Evolutionary conservation across 495 filamentous ascomycete species (phyloP).

Genomic region (Entonaema liquescens): DNA sequence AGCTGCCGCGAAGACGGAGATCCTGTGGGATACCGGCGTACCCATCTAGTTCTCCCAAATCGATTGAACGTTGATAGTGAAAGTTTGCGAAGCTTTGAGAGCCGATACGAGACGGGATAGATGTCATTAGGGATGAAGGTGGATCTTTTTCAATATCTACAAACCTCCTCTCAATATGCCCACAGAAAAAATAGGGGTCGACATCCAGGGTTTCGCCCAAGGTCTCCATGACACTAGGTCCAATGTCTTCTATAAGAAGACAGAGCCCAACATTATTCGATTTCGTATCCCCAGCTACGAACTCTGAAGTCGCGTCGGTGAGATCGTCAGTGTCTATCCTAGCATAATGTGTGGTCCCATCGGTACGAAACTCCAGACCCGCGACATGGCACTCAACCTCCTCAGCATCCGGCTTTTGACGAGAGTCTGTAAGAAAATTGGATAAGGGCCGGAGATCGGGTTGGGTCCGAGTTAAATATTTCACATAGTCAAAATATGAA

Average conservation of each 20-base stretch:
- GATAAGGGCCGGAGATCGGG: neutral
- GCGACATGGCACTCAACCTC: neutral
- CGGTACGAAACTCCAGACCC: constrained; percentile 5
- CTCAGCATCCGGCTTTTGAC: neutral
- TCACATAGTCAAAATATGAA: constrained; percentile 6
- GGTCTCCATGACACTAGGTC: neutral
- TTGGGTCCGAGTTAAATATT: neutral
- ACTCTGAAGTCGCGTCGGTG: neutral
- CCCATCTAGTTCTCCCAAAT: constrained; percentile 9
- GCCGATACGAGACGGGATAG: constrained; percentile 7
- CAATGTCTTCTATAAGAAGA: constrained; percentile 14
- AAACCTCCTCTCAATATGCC: constrained; percentile 10
- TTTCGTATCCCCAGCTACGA: neutral
- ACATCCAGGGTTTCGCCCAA: constrained; percentile 12
- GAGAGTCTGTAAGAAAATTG: neutral
- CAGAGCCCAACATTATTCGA: neutral
- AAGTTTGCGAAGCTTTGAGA: constrained; percentile 7
- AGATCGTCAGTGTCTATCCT: neutral
- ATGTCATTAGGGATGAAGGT: constrained; percentile 9
- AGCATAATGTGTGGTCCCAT: constrained; percentile 1
- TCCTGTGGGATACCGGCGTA: neutral
- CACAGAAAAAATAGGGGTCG: constrained; percentile 19
- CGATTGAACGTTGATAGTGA: constrained; percentile 18
- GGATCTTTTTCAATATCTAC: constrained; percentile 9
- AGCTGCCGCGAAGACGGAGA: neutral